Percentiles rank a stretch among this genome's conserved stretches.
Evolutionary conservation across 441 rosid genomes (phyloP).

Genomic region (Bruguiera hainesii): DNA sequence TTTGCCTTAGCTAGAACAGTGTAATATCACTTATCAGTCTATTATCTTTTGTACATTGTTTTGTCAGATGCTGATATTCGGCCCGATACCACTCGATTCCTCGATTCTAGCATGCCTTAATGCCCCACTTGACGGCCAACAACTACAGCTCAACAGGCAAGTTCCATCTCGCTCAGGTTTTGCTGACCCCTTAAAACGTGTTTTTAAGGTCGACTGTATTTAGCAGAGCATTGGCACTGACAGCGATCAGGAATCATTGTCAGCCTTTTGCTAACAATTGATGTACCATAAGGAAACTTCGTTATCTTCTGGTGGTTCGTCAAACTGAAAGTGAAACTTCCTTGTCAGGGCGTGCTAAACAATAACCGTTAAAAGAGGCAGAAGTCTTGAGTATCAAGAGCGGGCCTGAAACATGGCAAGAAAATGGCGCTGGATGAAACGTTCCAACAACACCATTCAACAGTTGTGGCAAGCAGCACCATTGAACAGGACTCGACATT

Average conservation of each 20-base stretch:
- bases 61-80: neutral
- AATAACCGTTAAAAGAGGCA: neutral
- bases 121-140: neutral
- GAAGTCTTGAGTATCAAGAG: neutral
- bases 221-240: neutral
- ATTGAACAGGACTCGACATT: slow-evolving; percentile 1
- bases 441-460: neutral
- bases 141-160: neutral
- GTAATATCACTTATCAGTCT: neutral
- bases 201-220: neutral
- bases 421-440: slow-evolving; percentile 3
- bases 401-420: neutral
- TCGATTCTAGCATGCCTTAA: neutral
- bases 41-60: neutral
- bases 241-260: neutral
- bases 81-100: neutral
- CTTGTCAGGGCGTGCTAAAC: neutral
- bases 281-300: neutral
- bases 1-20: slow-evolving; percentile 31
- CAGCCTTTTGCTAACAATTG: neutral
- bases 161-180: neutral
- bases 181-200: too few relatives aligned
- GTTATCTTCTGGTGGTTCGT: neutral
- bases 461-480: neutral
- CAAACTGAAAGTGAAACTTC: slow-evolving; percentile 1